phyloP scores from a whole-genome alignment of 2,329 filamentous ascomycete genomes.

The Dothidotthia symphoricarpi region DNA sequence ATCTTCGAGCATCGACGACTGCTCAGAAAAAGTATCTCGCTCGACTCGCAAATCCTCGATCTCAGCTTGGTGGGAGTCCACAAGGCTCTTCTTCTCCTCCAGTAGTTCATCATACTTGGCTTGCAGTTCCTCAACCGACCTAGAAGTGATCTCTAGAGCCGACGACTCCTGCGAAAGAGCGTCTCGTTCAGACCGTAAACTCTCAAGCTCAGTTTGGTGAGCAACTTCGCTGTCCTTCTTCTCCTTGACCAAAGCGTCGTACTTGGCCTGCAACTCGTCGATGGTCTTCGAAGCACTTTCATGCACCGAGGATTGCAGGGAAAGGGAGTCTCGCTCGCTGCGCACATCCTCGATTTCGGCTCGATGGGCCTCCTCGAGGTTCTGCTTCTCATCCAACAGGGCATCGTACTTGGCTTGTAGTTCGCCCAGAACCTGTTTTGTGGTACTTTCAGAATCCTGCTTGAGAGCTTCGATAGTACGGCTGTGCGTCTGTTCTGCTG shows the following conservation, averaged over 20 bases:
- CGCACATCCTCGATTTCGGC: constrained; percentile 3
- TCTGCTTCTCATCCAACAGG: constrained; percentile 17
- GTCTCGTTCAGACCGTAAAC: constrained; percentile 15
- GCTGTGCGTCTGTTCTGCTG: constrained; percentile 31
- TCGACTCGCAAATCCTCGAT: constrained; percentile 11
- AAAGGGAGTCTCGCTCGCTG: constrained; percentile 13
- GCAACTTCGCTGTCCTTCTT: constrained; percentile 29
- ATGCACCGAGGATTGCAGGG: constrained; percentile 8
- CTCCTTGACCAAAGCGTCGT: constrained; percentile 28
- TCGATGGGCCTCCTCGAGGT: background rate
- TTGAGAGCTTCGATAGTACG: constrained; percentile 32
- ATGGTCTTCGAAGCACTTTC: constrained; percentile 14
- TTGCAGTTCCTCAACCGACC: constrained; percentile 2
- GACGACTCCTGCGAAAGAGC: constrained; percentile 20
- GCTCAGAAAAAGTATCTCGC: constrained; percentile 7
- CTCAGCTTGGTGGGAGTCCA: constrained; percentile 11
- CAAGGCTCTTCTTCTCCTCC: constrained; percentile 9
- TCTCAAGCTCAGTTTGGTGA: constrained; percentile 15
- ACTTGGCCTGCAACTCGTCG: constrained; percentile 22
- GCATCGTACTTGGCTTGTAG: constrained; percentile 27
- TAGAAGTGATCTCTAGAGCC: constrained; percentile 9
- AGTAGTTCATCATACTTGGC: constrained; percentile 8
- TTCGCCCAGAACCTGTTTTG: constrained; percentile 28
- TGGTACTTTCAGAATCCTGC: constrained; percentile 27
- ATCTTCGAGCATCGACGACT: constrained; percentile 13